Percentiles rank a stretch among this genome's conserved stretches.
Conservation (phyloP, 495 filamentous ascomycete species). For the Bacidia gigantensis region DNA sequence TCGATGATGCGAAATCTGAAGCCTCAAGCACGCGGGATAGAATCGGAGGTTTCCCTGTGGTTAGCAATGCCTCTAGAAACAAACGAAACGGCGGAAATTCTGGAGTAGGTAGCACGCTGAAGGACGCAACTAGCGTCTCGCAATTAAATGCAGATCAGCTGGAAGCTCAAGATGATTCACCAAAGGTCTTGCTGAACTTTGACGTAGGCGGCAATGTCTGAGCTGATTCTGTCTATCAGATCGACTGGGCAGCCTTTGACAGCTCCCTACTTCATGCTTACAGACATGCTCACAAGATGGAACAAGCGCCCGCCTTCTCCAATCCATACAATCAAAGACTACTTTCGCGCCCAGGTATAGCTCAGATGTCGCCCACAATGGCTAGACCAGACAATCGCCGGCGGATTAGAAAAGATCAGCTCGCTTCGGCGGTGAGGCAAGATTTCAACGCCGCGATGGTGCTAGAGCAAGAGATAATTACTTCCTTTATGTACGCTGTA, state of each 20-base stretch:
- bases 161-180: neutral
- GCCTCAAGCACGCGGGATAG: slow-evolving; percentile 26
- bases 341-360: slow-evolving; percentile 48
- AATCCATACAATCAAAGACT: slow-evolving; percentile 50
- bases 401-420: slow-evolving; percentile 48
- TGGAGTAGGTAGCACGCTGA: slow-evolving; percentile 18
- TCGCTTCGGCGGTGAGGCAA: slow-evolving; percentile 58
- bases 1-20: slow-evolving; percentile 19
- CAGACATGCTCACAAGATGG: slow-evolving; percentile 49
- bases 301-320: slow-evolving; percentile 46
- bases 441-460: slow-evolving; percentile 67
- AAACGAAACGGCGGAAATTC: slow-evolving; percentile 16
- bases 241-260: slow-evolving; percentile 52
- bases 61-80: slow-evolving; percentile 12
- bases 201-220: neutral
- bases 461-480: slow-evolving; percentile 62
- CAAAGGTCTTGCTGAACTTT: slow-evolving; percentile 1
- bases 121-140: slow-evolving; percentile 21
- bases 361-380: slow-evolving; percentile 57
- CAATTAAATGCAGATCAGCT: neutral
- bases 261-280: slow-evolving; percentile 50
- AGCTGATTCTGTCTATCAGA: slow-evolving; percentile 28
- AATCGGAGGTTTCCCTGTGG: neutral
- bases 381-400: slow-evolving; percentile 44
- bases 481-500: slow-evolving; percentile 62